phyloP scores from a whole-genome alignment of 768 basidiomycete species.

The Amanita thiersii region DNA sequence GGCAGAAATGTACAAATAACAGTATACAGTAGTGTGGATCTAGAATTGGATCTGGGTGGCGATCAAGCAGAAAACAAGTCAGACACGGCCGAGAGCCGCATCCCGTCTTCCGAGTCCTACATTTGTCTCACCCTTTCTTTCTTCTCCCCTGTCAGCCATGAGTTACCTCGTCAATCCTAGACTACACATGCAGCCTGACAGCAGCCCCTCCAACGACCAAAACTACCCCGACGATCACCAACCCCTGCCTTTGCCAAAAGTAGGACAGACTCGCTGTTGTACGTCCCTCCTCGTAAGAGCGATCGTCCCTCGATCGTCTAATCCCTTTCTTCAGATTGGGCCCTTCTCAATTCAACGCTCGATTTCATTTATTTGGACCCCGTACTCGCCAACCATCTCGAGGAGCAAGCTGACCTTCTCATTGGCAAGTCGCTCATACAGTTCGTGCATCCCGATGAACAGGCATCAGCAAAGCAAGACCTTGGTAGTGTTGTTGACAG shows the following conservation, averaged over 20 bases:
- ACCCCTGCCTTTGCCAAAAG: slow-evolving; percentile 35
- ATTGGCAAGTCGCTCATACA: slow-evolving; percentile 63
- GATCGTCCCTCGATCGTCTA: slow-evolving; percentile 31
- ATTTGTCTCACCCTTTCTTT: slow-evolving; percentile 12
- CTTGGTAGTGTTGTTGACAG: slow-evolving; percentile 66
- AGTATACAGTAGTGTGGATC: slow-evolving; percentile 21
- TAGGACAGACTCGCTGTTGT: slow-evolving; percentile 76
- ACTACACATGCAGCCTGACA: slow-evolving; percentile 8
- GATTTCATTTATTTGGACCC: slow-evolving; percentile 82
- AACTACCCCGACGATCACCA: slow-evolving; percentile 27
- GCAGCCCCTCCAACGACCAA: slow-evolving; percentile 11
- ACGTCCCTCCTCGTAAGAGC: slow-evolving; percentile 26
- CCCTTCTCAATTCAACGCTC: slow-evolving; percentile 67
- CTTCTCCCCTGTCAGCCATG: slow-evolving; percentile 14
- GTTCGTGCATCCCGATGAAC: slow-evolving; percentile 84
- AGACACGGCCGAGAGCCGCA: slow-evolving; percentile 3
- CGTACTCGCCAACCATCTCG: slow-evolving; percentile 64
- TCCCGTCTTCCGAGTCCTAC: slow-evolving; percentile 4
- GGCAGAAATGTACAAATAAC: slow-evolving; percentile 12
- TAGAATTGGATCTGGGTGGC: slow-evolving; percentile 18
- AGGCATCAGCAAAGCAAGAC: slow-evolving; percentile 65
- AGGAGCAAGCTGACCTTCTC: slow-evolving; percentile 58
- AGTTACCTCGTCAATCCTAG: slow-evolving; percentile 16
- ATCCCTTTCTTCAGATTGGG: slow-evolving; percentile 54
- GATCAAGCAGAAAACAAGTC: slow-evolving; percentile 1